Percentiles rank a stretch among this genome's conserved stretches.
phyloP scores from a whole-genome alignment of 352 stramenopile genomes.

The Phytophthora sojae region DNA sequence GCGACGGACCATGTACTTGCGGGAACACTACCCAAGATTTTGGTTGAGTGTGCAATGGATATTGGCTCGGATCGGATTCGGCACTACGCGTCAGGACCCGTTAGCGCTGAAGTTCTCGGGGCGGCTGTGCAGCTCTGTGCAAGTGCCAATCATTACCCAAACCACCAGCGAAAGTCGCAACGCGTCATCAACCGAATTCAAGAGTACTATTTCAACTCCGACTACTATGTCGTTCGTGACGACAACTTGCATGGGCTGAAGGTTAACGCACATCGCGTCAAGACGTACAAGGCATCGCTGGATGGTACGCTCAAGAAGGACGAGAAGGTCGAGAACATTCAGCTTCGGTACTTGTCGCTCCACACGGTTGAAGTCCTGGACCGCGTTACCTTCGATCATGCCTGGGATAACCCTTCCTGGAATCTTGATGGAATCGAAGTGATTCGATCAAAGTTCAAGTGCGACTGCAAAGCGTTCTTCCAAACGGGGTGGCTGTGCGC shows the following conservation, averaged over 20 bases:
- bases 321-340: slow-evolving; percentile 14
- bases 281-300: background rate
- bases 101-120: background rate
- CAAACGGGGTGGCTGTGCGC: slow-evolving; percentile 17
- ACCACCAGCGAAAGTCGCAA: background rate
- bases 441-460: slow-evolving; percentile 17
- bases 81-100: background rate
- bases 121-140: background rate
- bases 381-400: slow-evolving; percentile 6
- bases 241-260: background rate
- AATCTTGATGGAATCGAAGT: slow-evolving; percentile 4
- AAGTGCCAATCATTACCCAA: slow-evolving; percentile 1
- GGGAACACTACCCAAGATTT: slow-evolving; percentile 1
- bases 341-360: slow-evolving; percentile 13
- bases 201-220: background rate
- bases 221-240: background rate
- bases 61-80: background rate
- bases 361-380: background rate
- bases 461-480: slow-evolving; percentile 18
- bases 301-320: background rate
- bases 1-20: slow-evolving; percentile 1
- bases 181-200: background rate
- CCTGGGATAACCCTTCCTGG: slow-evolving; percentile 2
- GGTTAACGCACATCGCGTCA: background rate
- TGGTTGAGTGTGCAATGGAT: slow-evolving; percentile 3